Percentiles rank a stretch among this genome's conserved stretches.
These are phyloP conservation scores for Jatropha podagrica DNA, from an alignment of 441 rosid species.

Conservation along the genomic window DNA sequence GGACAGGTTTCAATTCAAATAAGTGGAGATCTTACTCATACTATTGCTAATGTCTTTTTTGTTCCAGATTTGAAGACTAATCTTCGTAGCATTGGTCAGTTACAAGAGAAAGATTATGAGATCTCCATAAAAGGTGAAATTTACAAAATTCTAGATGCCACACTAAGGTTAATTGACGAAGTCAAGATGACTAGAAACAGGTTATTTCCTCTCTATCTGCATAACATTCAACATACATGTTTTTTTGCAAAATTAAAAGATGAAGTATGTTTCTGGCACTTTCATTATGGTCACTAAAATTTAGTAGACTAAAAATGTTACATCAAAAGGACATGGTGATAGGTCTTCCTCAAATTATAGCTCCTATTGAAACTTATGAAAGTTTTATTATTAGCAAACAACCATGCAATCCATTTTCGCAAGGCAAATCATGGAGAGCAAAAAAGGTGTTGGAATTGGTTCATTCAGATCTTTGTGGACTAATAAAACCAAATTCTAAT, in stretches of 20 bases:
- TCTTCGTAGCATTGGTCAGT: not conserved
- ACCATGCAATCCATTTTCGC: not conserved
- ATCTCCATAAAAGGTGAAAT: not conserved
- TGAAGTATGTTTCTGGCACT: conserved; percentile 10
- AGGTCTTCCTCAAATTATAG: not conserved
- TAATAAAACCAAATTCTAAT: not conserved
- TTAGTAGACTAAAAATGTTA: not conserved
- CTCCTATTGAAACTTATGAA: not conserved
- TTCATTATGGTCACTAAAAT: not conserved
- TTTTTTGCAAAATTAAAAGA: not conserved
- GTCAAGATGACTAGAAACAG: not conserved
- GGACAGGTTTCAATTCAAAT: not conserved
- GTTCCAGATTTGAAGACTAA: not conserved
- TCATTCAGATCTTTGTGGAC: not conserved
- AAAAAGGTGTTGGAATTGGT: not conserved
- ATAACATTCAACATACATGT: not conserved
- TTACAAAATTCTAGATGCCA: not conserved
- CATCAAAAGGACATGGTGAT: not conserved
- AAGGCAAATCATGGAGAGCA: not conserved
- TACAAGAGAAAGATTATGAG: not conserved
- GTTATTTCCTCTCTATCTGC: conserved; percentile 6
- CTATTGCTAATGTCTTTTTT: not conserved
- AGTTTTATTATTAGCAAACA: conserved; percentile 13
- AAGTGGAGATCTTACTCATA: not conserved
- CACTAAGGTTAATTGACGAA: no score